Conservation (phyloP, 106 monocot species). For the Acorus calamus region DNA sequence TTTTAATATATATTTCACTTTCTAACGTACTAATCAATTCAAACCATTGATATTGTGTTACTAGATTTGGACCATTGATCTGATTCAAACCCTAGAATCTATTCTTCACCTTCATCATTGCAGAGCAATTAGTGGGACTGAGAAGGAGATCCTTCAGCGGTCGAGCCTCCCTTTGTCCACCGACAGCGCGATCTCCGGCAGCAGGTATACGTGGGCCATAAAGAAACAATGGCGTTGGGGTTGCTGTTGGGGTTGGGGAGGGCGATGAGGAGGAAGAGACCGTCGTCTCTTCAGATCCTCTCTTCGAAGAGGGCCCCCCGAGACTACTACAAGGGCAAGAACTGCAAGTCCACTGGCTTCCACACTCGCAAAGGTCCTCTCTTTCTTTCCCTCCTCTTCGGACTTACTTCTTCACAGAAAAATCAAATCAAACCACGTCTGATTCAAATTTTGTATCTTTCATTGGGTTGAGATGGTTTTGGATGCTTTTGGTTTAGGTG, state of each 20-base stretch:
- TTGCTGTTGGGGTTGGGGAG: constrained; percentile 52
- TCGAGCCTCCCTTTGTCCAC: too few relatives aligned
- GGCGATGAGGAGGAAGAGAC: constrained; percentile 69
- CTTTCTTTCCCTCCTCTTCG: not conserved
- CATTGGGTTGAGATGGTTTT: not conserved
- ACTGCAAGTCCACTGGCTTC: constrained; percentile 94
- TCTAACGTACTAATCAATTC: too few relatives aligned
- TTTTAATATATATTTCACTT: too few relatives aligned
- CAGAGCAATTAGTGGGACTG: too few relatives aligned
- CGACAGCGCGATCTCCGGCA: too few relatives aligned
- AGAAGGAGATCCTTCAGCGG: too few relatives aligned
- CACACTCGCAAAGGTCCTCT: constrained; percentile 74
- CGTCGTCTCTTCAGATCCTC: constrained; percentile 48
- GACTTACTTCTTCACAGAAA: not conserved
- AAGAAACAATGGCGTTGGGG: constrained; percentile 49
- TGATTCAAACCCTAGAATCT: too few relatives aligned
- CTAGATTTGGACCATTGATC: too few relatives aligned
- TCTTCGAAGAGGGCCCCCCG: constrained; percentile 60
- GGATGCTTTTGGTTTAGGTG: constrained; percentile 27
- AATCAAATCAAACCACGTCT: not conserved
- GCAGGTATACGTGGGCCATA: too few relatives aligned
- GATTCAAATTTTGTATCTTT: not conserved
- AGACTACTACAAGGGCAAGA: constrained; percentile 82
- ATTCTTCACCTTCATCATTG: too few relatives aligned
- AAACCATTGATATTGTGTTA: too few relatives aligned